Evolutionary conservation across 345 rosid genomes (phyloP), one percentile per base, ranked within the genome.

Genomic region (Ricinus communis): DNA sequence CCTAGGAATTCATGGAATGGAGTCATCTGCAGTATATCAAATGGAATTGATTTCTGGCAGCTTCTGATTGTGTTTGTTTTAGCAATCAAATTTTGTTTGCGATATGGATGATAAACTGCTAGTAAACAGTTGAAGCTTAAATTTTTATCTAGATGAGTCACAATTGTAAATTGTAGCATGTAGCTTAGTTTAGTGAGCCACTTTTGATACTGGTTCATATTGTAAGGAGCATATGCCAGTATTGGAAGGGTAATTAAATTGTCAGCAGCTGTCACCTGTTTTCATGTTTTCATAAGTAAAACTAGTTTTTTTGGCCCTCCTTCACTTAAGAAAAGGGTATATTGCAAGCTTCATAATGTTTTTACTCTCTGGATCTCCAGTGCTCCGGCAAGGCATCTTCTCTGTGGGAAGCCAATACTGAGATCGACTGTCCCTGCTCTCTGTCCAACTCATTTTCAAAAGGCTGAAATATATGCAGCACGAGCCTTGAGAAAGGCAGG

Each of bases 401-500:
- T 75, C 24, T 85, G 93, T 66, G 82, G 82, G 70, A 85, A 86
- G 78, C 87, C 87, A 55, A 70, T 83, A 13, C 75, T 88, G 67
- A 79, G 82, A 55, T 83, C 89, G 52, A 82, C 77, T 5, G 65
- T 65, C 50, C 89, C 90, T 72, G 69, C 87, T 41, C 83, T 83
- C 33, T 86, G 93, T 71, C 45, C 81, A 6, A 22, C 51, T 25
- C 93, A 85, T 78, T 85, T 76, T 68, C 87, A 83, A 68, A 82
- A 74, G 71, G 87, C 87, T 65, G 85, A 88, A 69, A 80, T 72
- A 75, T 79, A 82, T 70, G 78, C 85, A 19, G 46, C 83, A 8
- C 78, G 78, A 28, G 93, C 87, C 14, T 56, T 88, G 75, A 83
- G 79, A 71, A 88, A 82, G 71, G 93, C 84, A 8, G 89, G 90